Evolutionary conservation across 2,329 filamentous ascomycete species (phyloP), one percentile per base, ranked within the genome.

Genomic region (Thelonectria olida): DNA sequence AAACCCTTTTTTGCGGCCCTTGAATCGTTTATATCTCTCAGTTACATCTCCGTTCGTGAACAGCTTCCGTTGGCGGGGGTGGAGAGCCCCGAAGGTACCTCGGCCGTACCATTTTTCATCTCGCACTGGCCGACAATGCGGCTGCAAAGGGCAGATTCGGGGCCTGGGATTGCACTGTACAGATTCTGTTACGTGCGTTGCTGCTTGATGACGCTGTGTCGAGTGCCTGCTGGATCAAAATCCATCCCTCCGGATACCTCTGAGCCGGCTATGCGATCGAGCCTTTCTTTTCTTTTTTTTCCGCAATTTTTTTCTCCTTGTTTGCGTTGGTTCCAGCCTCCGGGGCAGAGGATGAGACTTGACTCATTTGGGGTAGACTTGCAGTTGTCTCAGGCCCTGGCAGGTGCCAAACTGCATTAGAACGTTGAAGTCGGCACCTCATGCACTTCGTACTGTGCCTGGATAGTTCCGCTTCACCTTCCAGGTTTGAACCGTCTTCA

Each of bases 1-100:
- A 28, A 54, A n/a, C 25, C 17, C 31, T 54, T 39, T 41, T 27
- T 54, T 44, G 20, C 15, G 13, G 42, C 22, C 25, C 34, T 54
- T 41, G 52, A 55, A 48, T 23, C 20, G 34, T 45, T 51, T 60
- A 52, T 60, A 51, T 60, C 58, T 60, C 58, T 60, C 58, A 51
- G 51, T 55, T 60, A 39, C 58, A 60, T 60, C 51, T 55, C n/a
- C n/a, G n/a, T n/a, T n/a, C 23, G 28, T 34, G 28, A 38, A 54
- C 38, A 45, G 25, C 42, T 38, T 50, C 27, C 19, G 7, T 44
- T 54, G 51, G 50, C 51, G 44, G 51, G 44, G 51, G 39, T 19
- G 38, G 52, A 38, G 45, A 34, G 38, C 36, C 27, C 56, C 50
- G 50, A 44, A 36, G 49, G 50, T 54, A 50, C 56, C 34, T 34